A percentile compares a stretch with the other conserved stretches of the same genome.
Conservation (phyloP, 1,284 basidiomycete species). For the Inonotus obliquus region DNA sequence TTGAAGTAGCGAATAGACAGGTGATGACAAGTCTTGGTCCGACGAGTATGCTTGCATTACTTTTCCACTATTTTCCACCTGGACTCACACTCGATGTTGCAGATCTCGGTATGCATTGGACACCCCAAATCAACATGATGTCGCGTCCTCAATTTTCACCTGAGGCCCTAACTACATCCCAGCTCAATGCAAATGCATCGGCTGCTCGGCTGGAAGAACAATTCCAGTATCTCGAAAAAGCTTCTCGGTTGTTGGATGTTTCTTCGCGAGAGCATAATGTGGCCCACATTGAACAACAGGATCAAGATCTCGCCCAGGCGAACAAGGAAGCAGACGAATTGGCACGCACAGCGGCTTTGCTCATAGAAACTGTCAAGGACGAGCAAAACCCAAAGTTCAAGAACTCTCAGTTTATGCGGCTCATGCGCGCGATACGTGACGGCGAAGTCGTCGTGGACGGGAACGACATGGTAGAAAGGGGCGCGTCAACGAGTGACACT, state of each 20-base stretch:
- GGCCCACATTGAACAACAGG: neutral
- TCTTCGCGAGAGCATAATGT: neutral
- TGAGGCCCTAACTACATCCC: slow-evolving; percentile 10
- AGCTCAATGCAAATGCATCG: slow-evolving; percentile 22
- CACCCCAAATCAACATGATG: slow-evolving; percentile 10
- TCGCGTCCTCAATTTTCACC: slow-evolving; percentile 9
- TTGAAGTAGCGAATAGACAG: slow-evolving; percentile 3
- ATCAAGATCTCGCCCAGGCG: neutral
- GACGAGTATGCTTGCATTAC: neutral
- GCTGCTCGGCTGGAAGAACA: slow-evolving; percentile 16
- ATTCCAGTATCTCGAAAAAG: slow-evolving; percentile 13
- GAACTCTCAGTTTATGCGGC: slow-evolving; percentile 81
- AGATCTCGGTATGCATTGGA: slow-evolving; percentile 15
- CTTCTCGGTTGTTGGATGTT: neutral
- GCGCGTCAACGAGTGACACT: slow-evolving; percentile 25
- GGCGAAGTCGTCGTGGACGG: slow-evolving; percentile 81
- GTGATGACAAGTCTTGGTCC: neutral
- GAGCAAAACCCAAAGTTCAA: slow-evolving; percentile 84
- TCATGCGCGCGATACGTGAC: slow-evolving; percentile 86
- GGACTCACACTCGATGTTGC: neutral
- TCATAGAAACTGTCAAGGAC: slow-evolving; percentile 65
- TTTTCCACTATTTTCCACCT: neutral
- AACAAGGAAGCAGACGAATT: slow-evolving; percentile 55
- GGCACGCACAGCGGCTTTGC: slow-evolving; percentile 66
- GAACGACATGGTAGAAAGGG: slow-evolving; percentile 66